phyloP scores from a whole-genome alignment of 164 flowering plant species.

The Euptelea pleiosperma region DNA sequence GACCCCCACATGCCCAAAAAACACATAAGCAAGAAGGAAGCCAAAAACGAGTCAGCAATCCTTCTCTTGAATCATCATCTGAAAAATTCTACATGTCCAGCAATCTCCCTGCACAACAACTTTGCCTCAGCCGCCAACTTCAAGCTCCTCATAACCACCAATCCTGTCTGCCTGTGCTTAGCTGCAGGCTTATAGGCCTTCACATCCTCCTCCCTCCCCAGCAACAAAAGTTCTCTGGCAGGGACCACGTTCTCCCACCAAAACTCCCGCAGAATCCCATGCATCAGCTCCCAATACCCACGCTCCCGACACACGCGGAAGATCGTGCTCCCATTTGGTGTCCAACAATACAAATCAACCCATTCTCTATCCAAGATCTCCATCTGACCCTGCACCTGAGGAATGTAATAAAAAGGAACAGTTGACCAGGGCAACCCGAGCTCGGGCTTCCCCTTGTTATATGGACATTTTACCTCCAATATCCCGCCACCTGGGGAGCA shows the following conservation, averaged over 20 bases:
- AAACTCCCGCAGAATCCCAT: conserved; percentile 71
- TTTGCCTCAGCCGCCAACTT: conserved; percentile 63
- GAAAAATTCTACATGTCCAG: conserved; percentile 69
- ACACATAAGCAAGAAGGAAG: too few species aligned
- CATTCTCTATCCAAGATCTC: conserved; percentile 89
- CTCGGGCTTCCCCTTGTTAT: conserved; percentile 91
- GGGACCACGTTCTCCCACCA: conserved; percentile 98
- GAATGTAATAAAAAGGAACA: conserved; percentile 93
- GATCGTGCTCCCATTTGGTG: conserved; percentile 80
- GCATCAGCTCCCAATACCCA: conserved; percentile 72
- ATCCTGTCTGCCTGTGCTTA: conserved; percentile 71
- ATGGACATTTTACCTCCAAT: conserved; percentile 97
- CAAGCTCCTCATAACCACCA: conserved; percentile 51
- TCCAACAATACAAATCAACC: conserved; percentile 97
- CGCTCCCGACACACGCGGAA: conserved; percentile 69
- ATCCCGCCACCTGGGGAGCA: conserved; percentile 68
- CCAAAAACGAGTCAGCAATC: too few species aligned
- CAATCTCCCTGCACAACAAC: conserved; percentile 73
- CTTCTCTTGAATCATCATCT: too few species aligned
- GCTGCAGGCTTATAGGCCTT: conserved; percentile 49
- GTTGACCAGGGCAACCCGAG: conserved; percentile 73
- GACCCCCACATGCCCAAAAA: too few species aligned
- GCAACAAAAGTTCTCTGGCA: conserved; percentile 62
- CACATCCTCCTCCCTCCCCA: conserved; percentile 55
- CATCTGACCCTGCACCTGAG: conserved; percentile 98